Evolutionary conservation across 441 rosid species (phyloP), one percentile per base, ranked within the genome.

Genomic region (Arabidopsis hybrid): DNA sequence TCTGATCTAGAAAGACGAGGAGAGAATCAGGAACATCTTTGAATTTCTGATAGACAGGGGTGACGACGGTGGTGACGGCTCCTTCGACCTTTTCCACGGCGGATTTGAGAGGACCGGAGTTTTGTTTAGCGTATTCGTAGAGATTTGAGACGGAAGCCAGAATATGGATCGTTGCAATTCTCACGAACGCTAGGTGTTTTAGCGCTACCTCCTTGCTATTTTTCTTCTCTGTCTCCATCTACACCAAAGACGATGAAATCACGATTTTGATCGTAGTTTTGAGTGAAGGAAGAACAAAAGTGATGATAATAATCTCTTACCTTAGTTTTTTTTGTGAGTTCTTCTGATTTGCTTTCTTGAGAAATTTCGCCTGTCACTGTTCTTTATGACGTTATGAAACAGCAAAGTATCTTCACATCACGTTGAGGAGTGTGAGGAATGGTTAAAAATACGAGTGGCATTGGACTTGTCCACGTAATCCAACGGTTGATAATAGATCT

Each of bases 71-170:
- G 18, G 88, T 78, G 34, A 92, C 95, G 16, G 92, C 84, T 1
- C 83, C 82, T 77, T 92, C 97, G 0, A 88, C 96, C 6, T 85
- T 84, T 1, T 79, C 87, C 4, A 92, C 88, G 0, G 97, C 69
- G 18, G 98, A 81, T 71, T 86, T 84, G 57, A 92, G 78, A 7
- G 96, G 90, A 13, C 96, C 99, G 5, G 93, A 91, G 84, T 85
- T 92, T 60, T 78, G 80, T 76, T 92, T 95, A 2, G 92, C 96
- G 83, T 81, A 86, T 7, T 83, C 82, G 83, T 91, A 95, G 47
- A 95, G 83, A 64, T 52, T 81, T n/a, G 87, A 86, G 12, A 88
- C 82, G 69, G 72, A 71, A 5, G 85, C 80, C 62, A 92, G 74
- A 14, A 81, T 17, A 1, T 82, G 83, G 58, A 89, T 79, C 80